Base-by-base conservation (phyloP, 169 alveolate genomes). In the Fabrea salina region DNA sequence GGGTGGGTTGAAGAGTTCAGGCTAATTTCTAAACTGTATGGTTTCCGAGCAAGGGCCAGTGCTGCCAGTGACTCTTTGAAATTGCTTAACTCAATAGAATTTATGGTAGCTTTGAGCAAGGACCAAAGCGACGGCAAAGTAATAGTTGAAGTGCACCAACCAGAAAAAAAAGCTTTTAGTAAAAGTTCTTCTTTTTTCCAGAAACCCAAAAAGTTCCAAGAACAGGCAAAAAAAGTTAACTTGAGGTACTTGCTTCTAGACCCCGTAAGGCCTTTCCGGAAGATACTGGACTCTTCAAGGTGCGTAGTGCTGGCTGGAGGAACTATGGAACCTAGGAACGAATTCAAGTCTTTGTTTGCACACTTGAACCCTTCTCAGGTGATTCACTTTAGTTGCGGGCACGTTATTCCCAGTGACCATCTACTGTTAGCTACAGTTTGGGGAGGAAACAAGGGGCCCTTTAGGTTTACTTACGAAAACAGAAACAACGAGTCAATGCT, bases 321-420 rank as follows among this genome's bases (percentile, higher is more conserved):
- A 1, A 87, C 93, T 0, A 39, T 87, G 0, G 88, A 87, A 76
- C 93, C 93, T n/a, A 40, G 74, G 22, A 30, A 59, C 39, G 92
- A 87, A 35, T 87, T 83, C 47, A 59, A 64, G 16, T 13, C 33
- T 30, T 80, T 87, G 6, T 76, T 54, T 37, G 19, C 83, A 4
- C 19, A 53, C 11, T 43, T 76, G 3, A 11, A 50, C 13, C 16
- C 43, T n/a, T 58, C 49, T 5, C 7, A 74, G 27, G 47, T 80
- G 27, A 41, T 22, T 16, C 80, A 56, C 50, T 87, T 87, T 59
- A 61, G 50, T 8, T 64, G 91, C 47, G 58, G 74, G 16, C 91
- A 87, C 47, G 71, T 87, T 0, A 83, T 87, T 0, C 80, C 87
- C 0, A 68, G 57, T 7, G 22, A 59, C 11, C 56, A 86, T 58